Base-by-base conservation (phyloP, 164 flowering plant species). In the Vitis amurensis region DNA sequence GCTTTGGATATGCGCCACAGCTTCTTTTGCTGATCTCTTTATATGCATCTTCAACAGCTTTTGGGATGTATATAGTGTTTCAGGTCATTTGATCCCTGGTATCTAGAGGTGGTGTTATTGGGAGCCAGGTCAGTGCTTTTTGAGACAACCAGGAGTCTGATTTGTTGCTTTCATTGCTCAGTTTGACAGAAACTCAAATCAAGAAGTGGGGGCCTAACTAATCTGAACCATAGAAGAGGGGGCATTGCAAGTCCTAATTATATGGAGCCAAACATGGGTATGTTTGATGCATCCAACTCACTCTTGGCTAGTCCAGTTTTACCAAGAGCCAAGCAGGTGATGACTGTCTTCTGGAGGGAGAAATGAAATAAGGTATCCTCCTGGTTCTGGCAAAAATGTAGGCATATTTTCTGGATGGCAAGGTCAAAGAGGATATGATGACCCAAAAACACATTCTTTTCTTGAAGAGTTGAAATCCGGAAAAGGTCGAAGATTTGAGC, bases 391-490 rank as follows among this genome's bases (percentile, higher is more conserved):
- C 59, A 86, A 85, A 77, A 87, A 75, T 75, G 59, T 77, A 47
- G 86, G 88, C 29, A 66, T 74, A 53, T 88, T 70, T 76, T 61
- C 84, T 71, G 84, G 84, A 51, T 87, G 93, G 91, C 93, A 84
- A 79, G 88, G 92, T 13, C 89, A 82, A 64, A 87, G 87, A 72
- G 86, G 83, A 68, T 72, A 74, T 68, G 83, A 83, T 74, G 91
- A 87, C 63, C 76, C 86, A 31, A 88, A 83, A 67, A 72, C 76
- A 37, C 77, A 60, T 78, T 80, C 91, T 55, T 86, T 91, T 76
- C 94, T 92, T 65, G 96, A 94, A 74, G 97, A 90, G 64, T 71
- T 94, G 68, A 94, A 88, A 81, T 81, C 91, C n/a, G 77, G 82
- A 76, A 88, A 80, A 68, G 74, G 85, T 5, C 76, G 81, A 11